phyloP scores from a whole-genome alignment of 805 yeast genomes.

The Ogataea haglerorum region DNA sequence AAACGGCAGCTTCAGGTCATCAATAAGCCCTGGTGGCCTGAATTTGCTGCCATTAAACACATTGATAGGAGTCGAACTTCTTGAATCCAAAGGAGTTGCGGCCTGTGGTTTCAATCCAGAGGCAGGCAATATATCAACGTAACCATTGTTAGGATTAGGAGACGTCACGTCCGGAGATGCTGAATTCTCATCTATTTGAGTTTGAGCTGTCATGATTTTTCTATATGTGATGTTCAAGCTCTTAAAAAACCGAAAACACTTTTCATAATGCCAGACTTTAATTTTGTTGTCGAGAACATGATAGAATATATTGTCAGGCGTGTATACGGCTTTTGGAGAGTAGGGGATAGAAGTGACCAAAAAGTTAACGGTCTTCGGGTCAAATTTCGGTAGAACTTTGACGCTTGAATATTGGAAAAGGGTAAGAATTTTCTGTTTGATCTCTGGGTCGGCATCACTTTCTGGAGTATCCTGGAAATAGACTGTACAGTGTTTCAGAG shows the following conservation, averaged over 20 bases:
- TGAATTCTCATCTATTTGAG: conserved; percentile 7
- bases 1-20: conserved; percentile 33
- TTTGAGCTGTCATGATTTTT: conserved; percentile 31
- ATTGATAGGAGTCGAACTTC: conserved; percentile 18
- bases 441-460: conserved; percentile 36
- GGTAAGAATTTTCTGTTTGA: conserved; percentile 40
- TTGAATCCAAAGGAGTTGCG: conserved; percentile 17
- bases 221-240: conserved; percentile 43
- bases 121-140: conserved; percentile 23
- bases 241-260: conserved; percentile 53
- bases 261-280: conserved; percentile 59
- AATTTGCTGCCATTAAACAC: conserved; percentile 6
- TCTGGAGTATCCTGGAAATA: conserved; percentile 43
- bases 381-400: conserved; percentile 42
- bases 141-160: conserved; percentile 12
- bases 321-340: conserved; percentile 35
- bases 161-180: conserved; percentile 5
- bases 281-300: conserved; percentile 44
- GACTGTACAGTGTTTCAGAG: conserved; percentile 43
- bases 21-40: conserved; percentile 22
- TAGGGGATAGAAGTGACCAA: conserved; percentile 46
- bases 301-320: conserved; percentile 44
- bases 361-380: conserved; percentile 41
- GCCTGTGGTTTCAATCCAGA: conserved; percentile 12
- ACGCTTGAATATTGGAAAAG: conserved; percentile 50